Base-by-base conservation (phyloP, 73 alveolate species). In the Uronychia setigera region DNA sequence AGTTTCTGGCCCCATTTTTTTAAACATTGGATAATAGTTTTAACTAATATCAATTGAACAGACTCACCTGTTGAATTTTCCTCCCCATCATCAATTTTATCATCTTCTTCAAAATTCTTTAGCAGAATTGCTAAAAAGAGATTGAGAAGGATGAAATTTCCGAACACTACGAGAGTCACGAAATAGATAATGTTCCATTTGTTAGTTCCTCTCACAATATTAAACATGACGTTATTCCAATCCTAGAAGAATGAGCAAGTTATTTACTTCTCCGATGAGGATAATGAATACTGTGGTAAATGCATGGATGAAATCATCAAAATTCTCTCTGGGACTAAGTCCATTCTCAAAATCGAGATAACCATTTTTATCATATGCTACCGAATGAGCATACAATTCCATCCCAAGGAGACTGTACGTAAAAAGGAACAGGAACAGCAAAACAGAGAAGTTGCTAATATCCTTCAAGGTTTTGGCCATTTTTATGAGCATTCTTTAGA, bases 401-500 rank as follows among this genome's bases (percentile, higher is more conserved):
- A 93, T 87, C 33, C 98, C 98, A 27, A 93, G 91, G 59, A 93
- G 81, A 19, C 96, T 77, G 74, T 90, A 91, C 27, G 87, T 84
- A 30, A 91, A 87, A 59, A 91, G 83, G 67, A 93, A 91, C 5
- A 93, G 35, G 85, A 91, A 92, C 58, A 91, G 88, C 28, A 93
- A 83, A 27, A 93, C 85, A 30, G 87, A 35, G 79, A 90, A 90
- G 34, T 59, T 85, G 31, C 87, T 59, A 0, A 90, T 87, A 76
- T 84, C 95, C 33, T 84, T 80, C 26, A 90, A 32, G 0, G 92
- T 79, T 60, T 74, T 60, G 0, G 84, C 91, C 0, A 90, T 85
- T 74, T 82, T 85, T 9, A 32, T 35, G n/a, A 93, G 85, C 19
- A 93, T 79, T 5, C 83, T 93, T 35, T 90, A 80, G 31, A 90